Percentiles rank a stretch among this genome's conserved stretches.
These are phyloP conservation scores for Orbilia quercus DNA, from an alignment of 2,329 filamentous ascomycete species.

Conservation along the genomic window DNA sequence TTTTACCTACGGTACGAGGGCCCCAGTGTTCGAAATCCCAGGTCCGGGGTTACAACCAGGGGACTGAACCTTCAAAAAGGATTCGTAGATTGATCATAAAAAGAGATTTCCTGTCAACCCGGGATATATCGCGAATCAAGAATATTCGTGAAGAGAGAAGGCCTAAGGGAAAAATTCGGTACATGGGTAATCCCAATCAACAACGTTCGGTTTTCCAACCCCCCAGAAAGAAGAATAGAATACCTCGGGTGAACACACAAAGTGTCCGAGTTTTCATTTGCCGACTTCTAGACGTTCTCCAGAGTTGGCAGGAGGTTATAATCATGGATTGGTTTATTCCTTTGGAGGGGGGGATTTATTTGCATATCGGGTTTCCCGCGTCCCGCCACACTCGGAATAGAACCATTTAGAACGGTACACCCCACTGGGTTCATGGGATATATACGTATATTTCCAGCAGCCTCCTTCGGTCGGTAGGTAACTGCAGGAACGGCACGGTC, in stretches of 20 bases:
- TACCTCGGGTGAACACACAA: slow-evolving; percentile 24
- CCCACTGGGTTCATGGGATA: slow-evolving; percentile 32
- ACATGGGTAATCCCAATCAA: slow-evolving; percentile 23
- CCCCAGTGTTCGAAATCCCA: not conserved
- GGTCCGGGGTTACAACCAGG: not conserved
- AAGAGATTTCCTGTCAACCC: slow-evolving; percentile 13
- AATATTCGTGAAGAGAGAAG: not conserved
- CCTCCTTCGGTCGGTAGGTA: slow-evolving; percentile 27
- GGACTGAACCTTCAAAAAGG: not conserved
- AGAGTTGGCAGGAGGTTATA: slow-evolving; percentile 29
- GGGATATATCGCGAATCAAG: slow-evolving; percentile 7
- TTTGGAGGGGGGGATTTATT: too few species aligned
- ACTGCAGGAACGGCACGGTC: slow-evolving; percentile 43
- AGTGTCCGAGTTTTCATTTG: slow-evolving; percentile 29
- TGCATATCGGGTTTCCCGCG: not conserved
- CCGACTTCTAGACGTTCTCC: slow-evolving; percentile 18
- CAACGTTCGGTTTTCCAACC: not conserved
- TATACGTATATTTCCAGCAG: slow-evolving; percentile 1
- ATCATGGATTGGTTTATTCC: slow-evolving; percentile 1
- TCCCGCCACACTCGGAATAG: slow-evolving; percentile 18
- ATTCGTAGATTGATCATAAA: not conserved
- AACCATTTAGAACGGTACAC: not conserved
- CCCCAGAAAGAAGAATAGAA: slow-evolving; percentile 14
- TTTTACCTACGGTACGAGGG: not conserved
- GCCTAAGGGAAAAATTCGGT: too few species aligned